A percentile compares a stretch with the other conserved stretches of the same genome.
phyloP scores from a whole-genome alignment of 306 rosid species.

The Cucumis melo region DNA sequence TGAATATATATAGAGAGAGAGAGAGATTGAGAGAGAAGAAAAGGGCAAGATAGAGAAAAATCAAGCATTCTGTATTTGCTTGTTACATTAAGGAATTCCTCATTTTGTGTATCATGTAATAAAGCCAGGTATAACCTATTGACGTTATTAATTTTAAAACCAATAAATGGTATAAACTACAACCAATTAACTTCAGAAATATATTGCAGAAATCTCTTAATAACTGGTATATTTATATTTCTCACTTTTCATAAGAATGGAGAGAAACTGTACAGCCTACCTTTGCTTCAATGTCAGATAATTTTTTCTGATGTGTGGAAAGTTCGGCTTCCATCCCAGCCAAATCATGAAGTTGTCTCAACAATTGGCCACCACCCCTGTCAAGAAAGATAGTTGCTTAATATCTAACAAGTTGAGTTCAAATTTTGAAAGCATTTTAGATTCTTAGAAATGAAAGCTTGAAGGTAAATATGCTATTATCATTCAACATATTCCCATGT shows the following conservation, averaged over 20 bases:
- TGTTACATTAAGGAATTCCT: not conserved
- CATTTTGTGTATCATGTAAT: not conserved
- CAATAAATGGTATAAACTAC: not conserved
- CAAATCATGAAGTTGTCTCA: slow-evolving; percentile 70
- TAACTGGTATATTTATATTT: not conserved
- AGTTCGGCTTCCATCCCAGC: slow-evolving; percentile 64
- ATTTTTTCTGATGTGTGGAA: slow-evolving; percentile 47
- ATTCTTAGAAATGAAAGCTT: not conserved
- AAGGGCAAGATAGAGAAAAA: not conserved
- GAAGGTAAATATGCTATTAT: not conserved
- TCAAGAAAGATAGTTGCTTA: slow-evolving; percentile 15
- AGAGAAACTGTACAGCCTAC: slow-evolving; percentile 22
- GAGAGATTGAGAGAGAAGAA: too few relatives aligned
- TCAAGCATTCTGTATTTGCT: not conserved
- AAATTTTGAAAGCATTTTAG: not conserved
- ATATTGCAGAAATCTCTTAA: not conserved
- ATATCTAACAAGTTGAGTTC: slow-evolving; percentile 10
- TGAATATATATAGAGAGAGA: too few relatives aligned
- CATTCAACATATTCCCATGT: not conserved
- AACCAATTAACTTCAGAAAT: not conserved
- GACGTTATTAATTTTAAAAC: not conserved
- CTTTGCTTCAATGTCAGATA: slow-evolving; percentile 61
- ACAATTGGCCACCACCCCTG: slow-evolving; percentile 84
- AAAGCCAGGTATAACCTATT: not conserved
- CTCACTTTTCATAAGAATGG: not conserved